Conservation (phyloP, 805 yeast genomes). For the Cyberlindnera petersonii region DNA sequence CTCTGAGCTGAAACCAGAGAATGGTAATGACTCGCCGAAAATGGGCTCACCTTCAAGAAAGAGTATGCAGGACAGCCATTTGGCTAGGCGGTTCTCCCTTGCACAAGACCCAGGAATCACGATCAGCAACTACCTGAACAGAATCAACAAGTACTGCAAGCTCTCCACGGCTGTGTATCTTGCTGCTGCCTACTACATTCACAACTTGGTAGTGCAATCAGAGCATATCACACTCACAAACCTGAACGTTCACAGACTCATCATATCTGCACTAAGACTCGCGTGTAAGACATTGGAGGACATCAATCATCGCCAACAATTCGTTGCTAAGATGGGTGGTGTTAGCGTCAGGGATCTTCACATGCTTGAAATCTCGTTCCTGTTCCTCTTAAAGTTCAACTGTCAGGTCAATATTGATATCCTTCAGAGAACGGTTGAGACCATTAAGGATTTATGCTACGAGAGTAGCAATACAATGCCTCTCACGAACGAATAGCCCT, state of each 20-base stretch:
- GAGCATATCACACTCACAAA: constrained; percentile 30
- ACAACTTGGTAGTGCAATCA: constrained; percentile 19
- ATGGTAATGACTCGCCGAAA: not conserved
- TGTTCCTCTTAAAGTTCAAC: constrained; percentile 47
- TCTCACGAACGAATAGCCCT: constrained; percentile 3
- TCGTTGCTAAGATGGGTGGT: constrained; percentile 46
- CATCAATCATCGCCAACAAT: constrained; percentile 38
- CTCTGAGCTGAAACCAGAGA: not conserved
- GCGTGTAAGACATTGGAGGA: constrained; percentile 48
- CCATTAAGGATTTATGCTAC: constrained; percentile 5
- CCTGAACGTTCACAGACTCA: constrained; percentile 40
- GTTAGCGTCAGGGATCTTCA: constrained; percentile 40
- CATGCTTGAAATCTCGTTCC: constrained; percentile 46
- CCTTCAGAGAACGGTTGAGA: constrained; percentile 1
- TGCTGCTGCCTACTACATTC: constrained; percentile 25
- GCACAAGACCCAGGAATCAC: constrained; percentile 24
- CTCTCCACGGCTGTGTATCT: constrained; percentile 30
- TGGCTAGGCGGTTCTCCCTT: constrained; percentile 25
- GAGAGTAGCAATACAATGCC: not conserved
- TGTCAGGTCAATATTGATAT: constrained; percentile 32
- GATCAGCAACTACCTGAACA: constrained; percentile 25
- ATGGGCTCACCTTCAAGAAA: constrained; percentile 1
- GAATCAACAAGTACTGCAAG: constrained; percentile 28
- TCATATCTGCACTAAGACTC: constrained; percentile 42
- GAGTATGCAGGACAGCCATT: constrained; percentile 17